phyloP scores from a whole-genome alignment of 192 early-diverging fungal genomes.

The Polychytrium aggregatum region DNA sequence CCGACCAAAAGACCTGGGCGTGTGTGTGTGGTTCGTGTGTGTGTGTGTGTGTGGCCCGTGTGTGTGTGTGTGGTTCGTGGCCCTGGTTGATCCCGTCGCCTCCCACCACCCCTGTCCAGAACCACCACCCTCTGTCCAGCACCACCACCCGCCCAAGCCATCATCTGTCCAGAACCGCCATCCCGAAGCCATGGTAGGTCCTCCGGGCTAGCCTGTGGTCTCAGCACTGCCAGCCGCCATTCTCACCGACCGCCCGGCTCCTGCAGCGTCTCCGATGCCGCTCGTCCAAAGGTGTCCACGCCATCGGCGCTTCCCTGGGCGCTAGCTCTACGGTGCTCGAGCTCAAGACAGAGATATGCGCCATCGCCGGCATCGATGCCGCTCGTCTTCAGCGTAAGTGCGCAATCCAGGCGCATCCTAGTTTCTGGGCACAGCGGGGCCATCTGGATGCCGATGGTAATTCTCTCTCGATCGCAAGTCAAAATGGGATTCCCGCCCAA shows the following conservation, averaged over 20 bases:
- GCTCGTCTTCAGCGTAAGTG: slow-evolving; percentile 5
- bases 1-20: too few relatives aligned
- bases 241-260: not conserved
- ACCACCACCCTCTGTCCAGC: not conserved
- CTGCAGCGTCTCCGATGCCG: slow-evolving; percentile 10
- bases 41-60: too few relatives aligned
- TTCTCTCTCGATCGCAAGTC: slow-evolving; percentile 1
- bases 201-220: not conserved
- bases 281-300: not conserved
- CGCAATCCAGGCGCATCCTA: not conserved
- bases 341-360: slow-evolving; percentile 5
- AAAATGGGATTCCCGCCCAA: slow-evolving; percentile 37
- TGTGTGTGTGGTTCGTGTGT: too few relatives aligned
- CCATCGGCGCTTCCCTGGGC: slow-evolving; percentile 4
- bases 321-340: slow-evolving; percentile 2
- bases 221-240: not conserved
- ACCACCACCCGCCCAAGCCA: not conserved
- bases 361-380: slow-evolving; percentile 1
- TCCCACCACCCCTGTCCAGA: not conserved
- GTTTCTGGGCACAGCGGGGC: not conserved
- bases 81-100: slow-evolving; percentile 1
- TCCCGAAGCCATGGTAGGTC: not conserved
- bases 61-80: slow-evolving; percentile 3
- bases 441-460: not conserved
- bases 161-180: not conserved